Percentiles rank a stretch among this genome's conserved stretches.
phyloP scores from a whole-genome alignment of 169 alveolate species.

The Besnoitia besnoiti region DNA sequence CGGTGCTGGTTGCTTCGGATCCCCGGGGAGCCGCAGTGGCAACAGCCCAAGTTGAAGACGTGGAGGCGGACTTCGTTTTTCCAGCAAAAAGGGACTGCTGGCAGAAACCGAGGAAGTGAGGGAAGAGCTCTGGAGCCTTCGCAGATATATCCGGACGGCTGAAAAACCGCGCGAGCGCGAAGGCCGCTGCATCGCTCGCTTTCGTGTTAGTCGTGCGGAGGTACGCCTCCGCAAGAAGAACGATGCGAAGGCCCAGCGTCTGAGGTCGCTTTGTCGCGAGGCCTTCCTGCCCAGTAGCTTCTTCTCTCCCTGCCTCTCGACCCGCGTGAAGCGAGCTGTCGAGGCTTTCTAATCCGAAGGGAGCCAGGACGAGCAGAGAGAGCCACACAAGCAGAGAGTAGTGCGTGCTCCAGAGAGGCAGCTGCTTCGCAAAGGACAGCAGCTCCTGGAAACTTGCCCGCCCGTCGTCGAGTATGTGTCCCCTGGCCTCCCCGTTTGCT shows the following conservation, averaged over 20 bases:
- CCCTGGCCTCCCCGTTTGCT: too few relatives aligned
- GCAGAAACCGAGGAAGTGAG: conserved; percentile 3
- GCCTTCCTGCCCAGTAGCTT: neutral
- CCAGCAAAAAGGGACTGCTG: neutral
- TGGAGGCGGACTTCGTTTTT: too few relatives aligned
- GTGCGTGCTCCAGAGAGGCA: conserved; percentile 60
- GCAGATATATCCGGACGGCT: neutral
- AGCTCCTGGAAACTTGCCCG: too few relatives aligned
- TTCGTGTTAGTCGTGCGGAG: neutral
- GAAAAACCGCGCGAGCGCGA: conserved; percentile 13
- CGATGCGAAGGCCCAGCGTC: neutral
- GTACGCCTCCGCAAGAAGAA: neutral
- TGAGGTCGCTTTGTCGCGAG: too few relatives aligned
- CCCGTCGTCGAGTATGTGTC: too few relatives aligned
- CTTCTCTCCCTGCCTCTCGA: neutral
- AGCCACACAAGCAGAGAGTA: conserved; percentile 50
- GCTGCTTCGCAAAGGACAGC: neutral
- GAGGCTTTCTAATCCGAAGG: conserved; percentile 37
- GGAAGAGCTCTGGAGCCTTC: neutral
- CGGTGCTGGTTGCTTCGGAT: too few relatives aligned
- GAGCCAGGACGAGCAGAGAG: conserved; percentile 58
- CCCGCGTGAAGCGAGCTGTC: conserved; percentile 34
- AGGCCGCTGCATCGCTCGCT: conserved; percentile 31
- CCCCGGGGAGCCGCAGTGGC: too few relatives aligned
- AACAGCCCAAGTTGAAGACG: neutral